Evolutionary conservation across 73 alveolate genomes (phyloP).

Genomic region (Paramecium pentaurelia): DNA sequence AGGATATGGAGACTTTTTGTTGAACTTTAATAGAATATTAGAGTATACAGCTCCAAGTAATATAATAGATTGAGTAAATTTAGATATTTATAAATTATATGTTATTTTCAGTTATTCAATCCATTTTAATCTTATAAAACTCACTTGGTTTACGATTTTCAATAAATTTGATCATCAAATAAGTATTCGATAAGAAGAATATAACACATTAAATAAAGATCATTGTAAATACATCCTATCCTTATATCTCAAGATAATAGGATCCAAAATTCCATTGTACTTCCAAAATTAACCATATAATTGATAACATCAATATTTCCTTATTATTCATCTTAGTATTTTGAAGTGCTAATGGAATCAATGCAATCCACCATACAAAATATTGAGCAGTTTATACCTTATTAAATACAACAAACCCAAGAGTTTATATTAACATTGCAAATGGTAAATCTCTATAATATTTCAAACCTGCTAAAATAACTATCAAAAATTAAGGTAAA

Average conservation of each 20-base stretch:
- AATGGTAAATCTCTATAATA: constrained; percentile 78
- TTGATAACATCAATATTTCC: background rate
- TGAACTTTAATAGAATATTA: background rate
- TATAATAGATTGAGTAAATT: background rate
- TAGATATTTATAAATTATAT: background rate
- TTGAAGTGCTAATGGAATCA: constrained; percentile 42
- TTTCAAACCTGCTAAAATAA: constrained; percentile 73
- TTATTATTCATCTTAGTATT: constrained; percentile 22
- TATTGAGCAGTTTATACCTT: constrained; percentile 97
- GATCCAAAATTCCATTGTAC: constrained; percentile 59
- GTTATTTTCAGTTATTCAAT: background rate
- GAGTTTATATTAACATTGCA: constrained; percentile 82
- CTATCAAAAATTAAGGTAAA: constrained; percentile 80
- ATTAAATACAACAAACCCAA: constrained; percentile 90
- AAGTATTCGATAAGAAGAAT: background rate
- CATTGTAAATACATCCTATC: constrained; percentile 38
- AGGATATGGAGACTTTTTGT: background rate
- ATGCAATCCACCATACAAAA: constrained; percentile 60
- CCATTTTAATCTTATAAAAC: background rate
- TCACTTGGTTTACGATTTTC: background rate
- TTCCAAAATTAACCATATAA: constrained; percentile 52
- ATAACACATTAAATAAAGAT: constrained; percentile 6
- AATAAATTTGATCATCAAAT: background rate
- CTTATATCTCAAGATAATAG: constrained; percentile 44
- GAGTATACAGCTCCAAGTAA: constrained; percentile 1